Percentiles rank a stretch among this genome's conserved stretches.
Evolutionary conservation across 441 rosid genomes (phyloP).

Genomic region (Eruca vesicaria): DNA sequence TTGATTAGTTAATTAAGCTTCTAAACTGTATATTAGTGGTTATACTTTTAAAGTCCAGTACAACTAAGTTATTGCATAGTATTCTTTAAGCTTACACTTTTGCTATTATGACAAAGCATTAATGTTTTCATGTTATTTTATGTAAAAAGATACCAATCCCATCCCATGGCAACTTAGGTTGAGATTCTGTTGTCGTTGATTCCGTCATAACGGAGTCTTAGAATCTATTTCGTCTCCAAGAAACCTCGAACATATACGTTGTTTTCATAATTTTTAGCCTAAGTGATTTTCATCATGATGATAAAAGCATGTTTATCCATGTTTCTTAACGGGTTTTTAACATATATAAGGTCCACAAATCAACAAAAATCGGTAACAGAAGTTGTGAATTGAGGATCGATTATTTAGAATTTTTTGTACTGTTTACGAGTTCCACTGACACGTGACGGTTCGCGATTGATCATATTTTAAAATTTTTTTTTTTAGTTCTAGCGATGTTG

Average conservation of each 20-base stretch:
- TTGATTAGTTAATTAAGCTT: not conserved
- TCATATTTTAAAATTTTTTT: too few species aligned
- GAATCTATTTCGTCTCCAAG: not conserved
- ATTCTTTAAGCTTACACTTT: conserved; percentile 15
- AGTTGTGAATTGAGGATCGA: too few species aligned
- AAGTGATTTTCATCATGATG: not conserved
- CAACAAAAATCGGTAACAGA: too few species aligned
- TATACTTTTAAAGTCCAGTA: not conserved
- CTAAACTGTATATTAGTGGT: not conserved
- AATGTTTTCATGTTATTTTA: not conserved
- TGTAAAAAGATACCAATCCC: not conserved
- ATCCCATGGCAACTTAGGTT: not conserved
- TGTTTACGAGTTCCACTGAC: too few species aligned
- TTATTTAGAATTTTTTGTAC: too few species aligned
- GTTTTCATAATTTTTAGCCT: not conserved
- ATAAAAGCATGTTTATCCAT: too few species aligned
- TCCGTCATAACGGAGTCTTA: not conserved
- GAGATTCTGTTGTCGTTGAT: not conserved
- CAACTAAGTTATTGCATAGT: not conserved
- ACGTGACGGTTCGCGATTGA: too few species aligned
- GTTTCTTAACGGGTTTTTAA: too few species aligned
- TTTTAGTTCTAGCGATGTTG: too few species aligned
- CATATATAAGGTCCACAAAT: too few species aligned
- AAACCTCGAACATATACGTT: not conserved
- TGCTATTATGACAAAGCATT: conserved; percentile 21